phyloP scores from a whole-genome alignment of 176 grass and related monocot genomes.

The Dendrocalamus sinicus region DNA sequence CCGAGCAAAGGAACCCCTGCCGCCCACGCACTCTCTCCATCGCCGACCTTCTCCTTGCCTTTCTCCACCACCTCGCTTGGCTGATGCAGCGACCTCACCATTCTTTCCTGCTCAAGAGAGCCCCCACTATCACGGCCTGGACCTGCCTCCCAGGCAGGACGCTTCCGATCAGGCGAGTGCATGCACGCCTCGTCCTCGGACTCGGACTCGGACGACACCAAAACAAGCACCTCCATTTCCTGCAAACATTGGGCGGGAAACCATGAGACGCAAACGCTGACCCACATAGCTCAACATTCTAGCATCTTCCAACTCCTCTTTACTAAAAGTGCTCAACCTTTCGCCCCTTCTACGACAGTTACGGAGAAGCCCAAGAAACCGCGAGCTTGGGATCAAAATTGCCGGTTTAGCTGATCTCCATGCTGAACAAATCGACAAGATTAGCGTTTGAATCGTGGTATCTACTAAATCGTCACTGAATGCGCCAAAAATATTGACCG shows the following conservation, averaged over 20 bases:
- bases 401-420: too few species aligned
- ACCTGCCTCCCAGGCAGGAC: not conserved
- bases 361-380: too few species aligned
- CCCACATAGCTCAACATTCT: too few species aligned
- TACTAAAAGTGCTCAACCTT: too few species aligned
- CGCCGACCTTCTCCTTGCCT: conserved; percentile 49
- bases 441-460: too few species aligned
- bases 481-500: too few species aligned
- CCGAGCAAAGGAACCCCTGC: conserved; percentile 5
- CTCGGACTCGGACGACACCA: conserved; percentile 47
- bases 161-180: conserved; percentile 41
- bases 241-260: conserved; percentile 1
- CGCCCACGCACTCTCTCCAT: conserved; percentile 23
- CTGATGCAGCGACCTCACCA: conserved; percentile 10
- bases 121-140: not conserved
- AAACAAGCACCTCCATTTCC: conserved; percentile 51
- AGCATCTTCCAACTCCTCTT: too few species aligned
- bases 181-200: conserved; percentile 40
- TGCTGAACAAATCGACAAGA: too few species aligned
- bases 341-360: too few species aligned
- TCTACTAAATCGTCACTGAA: too few species aligned
- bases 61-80: conserved; percentile 15
- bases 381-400: too few species aligned
- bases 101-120: conserved; percentile 12
- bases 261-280: too few species aligned